These are phyloP conservation scores for Ophiostoma australiae DNA, from an alignment of 2,329 filamentous ascomycete genomes.

Conservation along the genomic window DNA sequence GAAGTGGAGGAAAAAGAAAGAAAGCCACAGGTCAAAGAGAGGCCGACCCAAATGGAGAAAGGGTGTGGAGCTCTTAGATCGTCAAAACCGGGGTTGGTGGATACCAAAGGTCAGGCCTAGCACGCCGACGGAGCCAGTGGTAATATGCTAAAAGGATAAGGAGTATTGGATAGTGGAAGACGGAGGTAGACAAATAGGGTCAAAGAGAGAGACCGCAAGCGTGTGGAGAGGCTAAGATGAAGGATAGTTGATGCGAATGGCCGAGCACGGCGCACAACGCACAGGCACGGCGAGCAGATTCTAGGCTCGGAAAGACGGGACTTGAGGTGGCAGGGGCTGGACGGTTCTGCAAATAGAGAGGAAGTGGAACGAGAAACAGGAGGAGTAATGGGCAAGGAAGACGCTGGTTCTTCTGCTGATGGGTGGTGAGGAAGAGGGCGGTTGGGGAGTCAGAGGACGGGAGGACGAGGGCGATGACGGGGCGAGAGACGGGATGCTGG, in stretches of 20 bases:
- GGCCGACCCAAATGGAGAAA: conserved; percentile 1
- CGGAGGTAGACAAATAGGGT: neutral
- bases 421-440: neutral
- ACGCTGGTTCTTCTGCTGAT: neutral
- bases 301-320: neutral
- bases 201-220: neutral
- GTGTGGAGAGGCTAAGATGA: neutral
- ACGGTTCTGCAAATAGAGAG: neutral
- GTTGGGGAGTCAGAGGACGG: neutral
- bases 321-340: neutral
- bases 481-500: neutral
- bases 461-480: conserved; percentile 1
- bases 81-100: conserved; percentile 20
- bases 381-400: neutral
- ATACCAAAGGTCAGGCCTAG: neutral
- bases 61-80: conserved; percentile 21
- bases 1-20: neutral
- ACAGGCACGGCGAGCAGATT: conserved; percentile 2
- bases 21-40: conserved; percentile 11
- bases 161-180: neutral
- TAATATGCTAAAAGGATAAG: neutral
- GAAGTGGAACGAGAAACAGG: neutral
- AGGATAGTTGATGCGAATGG: neutral
- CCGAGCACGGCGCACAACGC: neutral
- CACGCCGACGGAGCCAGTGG: neutral